A percentile compares a stretch with the other conserved stretches of the same genome.
These are phyloP conservation scores for Ophiocordyceps unilateralis DNA, from an alignment of 2,329 filamentous ascomycete genomes.

Conservation along the genomic window DNA sequence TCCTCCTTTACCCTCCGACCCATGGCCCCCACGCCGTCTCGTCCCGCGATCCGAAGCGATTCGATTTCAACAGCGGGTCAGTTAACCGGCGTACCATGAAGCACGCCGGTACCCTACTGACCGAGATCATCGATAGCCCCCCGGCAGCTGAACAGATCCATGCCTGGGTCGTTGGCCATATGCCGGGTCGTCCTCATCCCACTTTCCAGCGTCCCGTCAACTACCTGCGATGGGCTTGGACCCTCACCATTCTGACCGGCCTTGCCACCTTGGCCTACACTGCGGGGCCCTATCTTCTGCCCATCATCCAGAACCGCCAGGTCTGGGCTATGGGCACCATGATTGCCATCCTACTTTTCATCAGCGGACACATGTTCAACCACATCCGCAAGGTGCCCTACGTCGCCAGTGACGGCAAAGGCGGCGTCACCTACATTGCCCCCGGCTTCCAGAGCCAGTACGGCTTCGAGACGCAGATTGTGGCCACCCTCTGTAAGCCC, in stretches of 20 bases:
- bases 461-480: conserved; percentile 86
- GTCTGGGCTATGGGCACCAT: conserved; percentile 84
- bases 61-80: conserved; percentile 72
- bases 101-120: background rate
- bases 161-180: conserved; percentile 59
- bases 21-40: conserved; percentile 59
- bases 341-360: conserved; percentile 82
- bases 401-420: conserved; percentile 66
- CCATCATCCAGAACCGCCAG: conserved; percentile 75
- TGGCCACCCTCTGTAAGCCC: conserved; percentile 71
- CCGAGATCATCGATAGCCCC: conserved; percentile 28
- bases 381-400: conserved; percentile 95
- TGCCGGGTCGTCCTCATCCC: conserved; percentile 64
- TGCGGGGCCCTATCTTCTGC: conserved; percentile 61
- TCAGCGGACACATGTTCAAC: conserved; percentile 97
- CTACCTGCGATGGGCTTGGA: conserved; percentile 56
- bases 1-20: conserved; percentile 77
- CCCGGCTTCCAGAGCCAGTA: conserved; percentile 85
- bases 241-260: conserved; percentile 53
- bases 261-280: conserved; percentile 50
- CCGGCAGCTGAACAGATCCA: conserved; percentile 64
- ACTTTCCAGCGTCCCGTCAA: conserved; percentile 72
- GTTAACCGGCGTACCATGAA: conserved; percentile 9
- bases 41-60: conserved; percentile 53
- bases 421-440: conserved; percentile 81